Base-by-base conservation (phyloP, 805 yeast genomes). In the Spencermartinsiella europaea region DNA sequence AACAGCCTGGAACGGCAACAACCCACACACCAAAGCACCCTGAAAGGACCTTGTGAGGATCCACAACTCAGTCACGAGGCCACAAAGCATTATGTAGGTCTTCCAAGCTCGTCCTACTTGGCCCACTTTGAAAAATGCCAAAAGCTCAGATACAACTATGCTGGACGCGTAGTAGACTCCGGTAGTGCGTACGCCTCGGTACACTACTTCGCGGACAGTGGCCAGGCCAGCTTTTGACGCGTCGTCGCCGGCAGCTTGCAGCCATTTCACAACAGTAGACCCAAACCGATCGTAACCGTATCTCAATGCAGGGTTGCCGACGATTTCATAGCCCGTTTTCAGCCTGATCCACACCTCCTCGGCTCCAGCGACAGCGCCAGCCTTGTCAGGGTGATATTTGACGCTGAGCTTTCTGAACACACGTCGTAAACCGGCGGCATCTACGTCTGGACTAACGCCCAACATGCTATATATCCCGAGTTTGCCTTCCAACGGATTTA, bases 221-320 rank as follows among this genome's bases (percentile, higher is more conserved):
- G 34, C n/a, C 17, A 12, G 27, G 14, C 17, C 35, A 12, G 21
- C 38, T 16, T 35, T 34, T 17, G 12, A 27, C 14, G 19, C n/a
- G 19, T 17, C 38, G 10, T 38, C 38, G 7, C 31, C 31, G 10
- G 31, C 31, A 14, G 39, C 8, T 22, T 28, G 37, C 19, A 43
- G 14, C 42, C 42, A 51, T 15, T 34, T 45, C 4, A 47, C 31
- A 15, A 53, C 95, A 59, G 83, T 89, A 58, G 79, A 82, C 66
- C 97, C 97, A 60, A 80, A 86, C 51, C 81, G 77, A 66, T 90
- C 96, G 62, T 90, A 91, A 2, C 81, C 62, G 38, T 81, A 86
- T 73, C 95, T 80, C 69, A 83, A 81, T 56, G 81, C 80, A 10
- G 81, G 74, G 62, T 86, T 93, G 12, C 83, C 73, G 50, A 90